Evolutionary conservation across 2,329 filamentous ascomycete species (phyloP), one percentile per base, ranked within the genome.

Genomic region (Thyridium curvatum): DNA sequence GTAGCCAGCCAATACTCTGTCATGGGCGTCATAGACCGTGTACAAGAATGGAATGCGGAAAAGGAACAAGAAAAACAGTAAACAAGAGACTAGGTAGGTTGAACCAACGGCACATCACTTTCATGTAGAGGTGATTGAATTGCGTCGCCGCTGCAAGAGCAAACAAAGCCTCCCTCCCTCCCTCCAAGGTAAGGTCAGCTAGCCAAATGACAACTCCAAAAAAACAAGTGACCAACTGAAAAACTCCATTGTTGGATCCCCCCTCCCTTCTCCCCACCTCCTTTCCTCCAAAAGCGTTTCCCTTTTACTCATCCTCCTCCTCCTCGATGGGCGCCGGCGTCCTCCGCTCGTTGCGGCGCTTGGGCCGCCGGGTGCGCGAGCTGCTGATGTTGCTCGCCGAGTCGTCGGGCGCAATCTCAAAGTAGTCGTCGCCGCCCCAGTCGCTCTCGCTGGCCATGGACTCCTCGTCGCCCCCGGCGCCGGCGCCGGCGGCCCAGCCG

Each of bases 331-430:
- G 75, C 12, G 83, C 84, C 2, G 84, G 84, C 15, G 83, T 87
- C 42, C 81, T 71, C 47, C 84, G 69, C 61, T 86, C 81, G 46
- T 74, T 77, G 50, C 79, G 73, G 53, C 81, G 68, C 68, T 83
- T 85, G 32, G 77, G 82, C 53, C 79, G 69, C 49, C 80, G 71
- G 52, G 83, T 71, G 49, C 83, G 62, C 38, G 81, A 82, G 54
- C 80, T 85, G 53, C 78, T 82, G 43, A 91, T 86, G 55, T 90
- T 89, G 60, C 84, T 89, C 17, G 86, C 86, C 39, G 77, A 84
- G 58, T 91, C 86, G 52, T 91, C 86, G 0, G 86, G 86, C 48
- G 81, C 81, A 35, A 91, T 68, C 50, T 79, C 75, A 33, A 69
- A 67, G 37, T 60, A 55, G 41, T 77, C 71, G 39, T 80, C 76